Base-by-base conservation (phyloP, 2,329 filamentous ascomycete species). In the Macrophomina pseudophaseolina region DNA sequence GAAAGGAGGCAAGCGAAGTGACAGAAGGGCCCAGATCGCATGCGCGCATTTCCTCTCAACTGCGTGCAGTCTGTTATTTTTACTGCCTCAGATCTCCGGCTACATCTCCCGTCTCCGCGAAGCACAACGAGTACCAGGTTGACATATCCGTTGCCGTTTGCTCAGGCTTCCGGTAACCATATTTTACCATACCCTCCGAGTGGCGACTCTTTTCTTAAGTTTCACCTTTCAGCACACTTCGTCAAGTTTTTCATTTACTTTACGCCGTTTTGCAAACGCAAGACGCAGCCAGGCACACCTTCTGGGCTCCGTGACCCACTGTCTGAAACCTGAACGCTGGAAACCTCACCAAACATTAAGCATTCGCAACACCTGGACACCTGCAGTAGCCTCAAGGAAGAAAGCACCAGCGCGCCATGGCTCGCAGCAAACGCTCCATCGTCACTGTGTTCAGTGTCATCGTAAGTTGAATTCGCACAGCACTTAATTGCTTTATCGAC, bases 381-480 rank as follows among this genome's bases (percentile, higher is more conserved):
- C 16, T 44, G 42, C 16, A 44, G 42, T n/a, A 44, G 16, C 6
- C 9, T 23, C 9, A 40, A 35, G 7, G 11, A 7, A 28, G 30
- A 48, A 30, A 44, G 28, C 38, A 40, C 32, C 14, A 46, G 16
- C 18, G 6, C 28, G 32, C 59, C 30, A 66, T 66, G 64, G 53
- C 64, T 23, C 46, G 56, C 42, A 66, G 18, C 44, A 66, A 66
- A 14, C 64, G 64, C 8, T 56, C 44, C 9, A 35, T 66, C 35
- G 53, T 66, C 33, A 66, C 64, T 23, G 35, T 48, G 8, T 16
- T 66, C 54, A 66, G 65, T 40, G 40, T 66, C 35, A 32, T 66
- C 12, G 65, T 66, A 48, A 46, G 64, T 48, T 14, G 8, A 54
- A 33, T 33, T n/a, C 35, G 33, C 18, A 4, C 6, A 11, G 32